These are phyloP conservation scores for Beauveria australis DNA, from an alignment of 2,329 filamentous ascomycete genomes.

Conservation along the genomic window DNA sequence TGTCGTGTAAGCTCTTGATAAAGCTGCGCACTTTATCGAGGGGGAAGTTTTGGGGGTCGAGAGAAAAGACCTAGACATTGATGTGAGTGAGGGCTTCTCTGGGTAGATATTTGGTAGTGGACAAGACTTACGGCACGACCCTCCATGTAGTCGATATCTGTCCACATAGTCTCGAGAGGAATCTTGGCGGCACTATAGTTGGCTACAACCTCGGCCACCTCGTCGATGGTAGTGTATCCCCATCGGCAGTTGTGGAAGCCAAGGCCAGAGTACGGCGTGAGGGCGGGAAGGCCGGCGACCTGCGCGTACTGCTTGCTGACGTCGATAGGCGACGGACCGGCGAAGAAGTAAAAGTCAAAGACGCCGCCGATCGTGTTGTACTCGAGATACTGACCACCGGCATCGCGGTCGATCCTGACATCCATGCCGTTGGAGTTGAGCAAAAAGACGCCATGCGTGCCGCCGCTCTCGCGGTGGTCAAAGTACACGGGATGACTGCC, in stretches of 20 bases:
- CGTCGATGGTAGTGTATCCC: slow-evolving; percentile 69
- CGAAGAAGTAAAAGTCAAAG: slow-evolving; percentile 73
- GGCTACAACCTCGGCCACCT: slow-evolving; percentile 54
- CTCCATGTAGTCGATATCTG: slow-evolving; percentile 34
- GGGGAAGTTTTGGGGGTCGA: slow-evolving; percentile 57
- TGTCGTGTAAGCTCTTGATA: slow-evolving; percentile 56
- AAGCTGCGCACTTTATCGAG: slow-evolving; percentile 55
- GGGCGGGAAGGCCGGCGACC: slow-evolving; percentile 60
- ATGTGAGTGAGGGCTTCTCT: not conserved
- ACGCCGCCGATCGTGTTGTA: slow-evolving; percentile 74
- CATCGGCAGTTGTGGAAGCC: slow-evolving; percentile 71
- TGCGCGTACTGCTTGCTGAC: slow-evolving; percentile 64
- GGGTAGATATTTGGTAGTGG: not conserved
- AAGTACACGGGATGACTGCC: slow-evolving; percentile 72
- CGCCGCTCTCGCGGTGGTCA: slow-evolving; percentile 38
- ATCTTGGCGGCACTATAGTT: slow-evolving; percentile 60
- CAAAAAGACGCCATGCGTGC: slow-evolving; percentile 67
- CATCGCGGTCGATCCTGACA: slow-evolving; percentile 56
- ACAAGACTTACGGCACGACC: slow-evolving; percentile 16
- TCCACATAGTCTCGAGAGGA: slow-evolving; percentile 50
- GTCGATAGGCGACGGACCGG: slow-evolving; percentile 59
- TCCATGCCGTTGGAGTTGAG: slow-evolving; percentile 74
- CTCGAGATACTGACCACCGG: slow-evolving; percentile 60
- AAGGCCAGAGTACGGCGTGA: slow-evolving; percentile 76
- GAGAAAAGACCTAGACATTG: slow-evolving; percentile 42